phyloP scores from a whole-genome alignment of 371 early-diverging fungal genomes.

The Haplosporangium sp. region DNA sequence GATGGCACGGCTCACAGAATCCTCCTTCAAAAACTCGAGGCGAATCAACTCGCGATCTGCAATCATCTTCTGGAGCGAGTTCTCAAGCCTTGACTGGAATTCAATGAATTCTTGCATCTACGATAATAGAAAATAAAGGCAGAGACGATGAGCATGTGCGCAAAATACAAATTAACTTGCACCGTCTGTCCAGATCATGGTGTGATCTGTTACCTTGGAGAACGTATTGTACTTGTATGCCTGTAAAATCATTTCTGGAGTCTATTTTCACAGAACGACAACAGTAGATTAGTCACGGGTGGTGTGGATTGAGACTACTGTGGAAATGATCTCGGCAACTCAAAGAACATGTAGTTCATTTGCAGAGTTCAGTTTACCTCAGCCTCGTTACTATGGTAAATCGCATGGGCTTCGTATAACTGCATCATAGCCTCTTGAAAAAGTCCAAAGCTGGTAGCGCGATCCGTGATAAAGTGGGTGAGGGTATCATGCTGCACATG shows the following conservation, averaged over 20 bases:
- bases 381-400: conserved; percentile 81
- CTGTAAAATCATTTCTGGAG: conserved; percentile 88
- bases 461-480: conserved; percentile 49
- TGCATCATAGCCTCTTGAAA: conserved; percentile 35
- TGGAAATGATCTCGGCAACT: not conserved
- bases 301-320: no score
- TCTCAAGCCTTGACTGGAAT: conserved; percentile 76
- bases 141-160: not conserved
- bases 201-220: conserved; percentile 75
- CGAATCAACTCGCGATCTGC: conserved; percentile 68
- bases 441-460: conserved; percentile 30
- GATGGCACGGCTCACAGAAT: conserved; percentile 64
- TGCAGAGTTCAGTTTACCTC: conserved; percentile 58
- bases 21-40: conserved; percentile 64
- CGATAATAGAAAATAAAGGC: not conserved
- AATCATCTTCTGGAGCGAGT: conserved; percentile 79
- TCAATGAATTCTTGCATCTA: conserved; percentile 88
- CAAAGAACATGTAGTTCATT: not conserved
- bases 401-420: conserved; percentile 63
- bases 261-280: conserved; percentile 54
- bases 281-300: no score
- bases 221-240: conserved; percentile 88
- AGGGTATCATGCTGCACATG: conserved; percentile 91
- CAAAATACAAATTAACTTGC: not conserved
- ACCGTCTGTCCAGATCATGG: conserved; percentile 1